Conservation (phyloP, 1,284 basidiomycete genomes). For the Ganoderma lingzhi region DNA sequence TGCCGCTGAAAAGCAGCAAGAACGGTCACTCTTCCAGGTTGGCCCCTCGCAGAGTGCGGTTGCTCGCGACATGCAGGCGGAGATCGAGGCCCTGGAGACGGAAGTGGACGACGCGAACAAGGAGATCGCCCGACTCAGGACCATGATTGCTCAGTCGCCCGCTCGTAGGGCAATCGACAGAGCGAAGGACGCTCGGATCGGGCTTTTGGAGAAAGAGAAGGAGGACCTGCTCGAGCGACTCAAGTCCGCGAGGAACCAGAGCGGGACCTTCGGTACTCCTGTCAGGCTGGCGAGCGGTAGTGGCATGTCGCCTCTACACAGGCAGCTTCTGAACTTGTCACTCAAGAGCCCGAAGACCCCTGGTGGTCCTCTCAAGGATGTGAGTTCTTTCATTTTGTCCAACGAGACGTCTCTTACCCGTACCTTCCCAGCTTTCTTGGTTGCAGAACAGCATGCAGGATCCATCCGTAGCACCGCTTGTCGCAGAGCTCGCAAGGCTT, state of each 20-base stretch:
- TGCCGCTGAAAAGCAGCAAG: slow-evolving; percentile 58
- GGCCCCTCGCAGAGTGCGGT: slow-evolving; percentile 43
- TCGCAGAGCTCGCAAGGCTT: slow-evolving; percentile 71
- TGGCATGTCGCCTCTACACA: slow-evolving; percentile 75
- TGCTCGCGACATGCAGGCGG: slow-evolving; percentile 54
- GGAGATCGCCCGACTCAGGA: slow-evolving; percentile 80
- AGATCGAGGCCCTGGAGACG: slow-evolving; percentile 69
- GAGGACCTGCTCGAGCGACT: slow-evolving; percentile 78
- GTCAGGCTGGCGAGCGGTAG: slow-evolving; percentile 59
- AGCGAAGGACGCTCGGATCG: slow-evolving; percentile 76
- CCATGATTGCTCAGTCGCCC: slow-evolving; percentile 76
- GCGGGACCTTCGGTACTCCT: slow-evolving; percentile 54
- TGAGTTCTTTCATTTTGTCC: slow-evolving; percentile 46
- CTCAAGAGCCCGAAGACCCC: slow-evolving; percentile 77
- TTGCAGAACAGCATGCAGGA: slow-evolving; percentile 65
- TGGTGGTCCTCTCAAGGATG: slow-evolving; percentile 79
- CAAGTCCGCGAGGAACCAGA: slow-evolving; percentile 60
- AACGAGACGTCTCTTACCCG: slow-evolving; percentile 2
- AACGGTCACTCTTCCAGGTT: slow-evolving; percentile 45
- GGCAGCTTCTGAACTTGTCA: slow-evolving; percentile 73
- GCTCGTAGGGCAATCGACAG: slow-evolving; percentile 77
- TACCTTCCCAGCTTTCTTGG: slow-evolving; percentile 67
- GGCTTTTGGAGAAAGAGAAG: slow-evolving; percentile 78
- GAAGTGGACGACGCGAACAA: slow-evolving; percentile 84
- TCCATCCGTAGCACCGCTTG: slow-evolving; percentile 59